Conservation (phyloP, 176 grass and related monocot genomes). For the Cenchrus fungigraminus region DNA sequence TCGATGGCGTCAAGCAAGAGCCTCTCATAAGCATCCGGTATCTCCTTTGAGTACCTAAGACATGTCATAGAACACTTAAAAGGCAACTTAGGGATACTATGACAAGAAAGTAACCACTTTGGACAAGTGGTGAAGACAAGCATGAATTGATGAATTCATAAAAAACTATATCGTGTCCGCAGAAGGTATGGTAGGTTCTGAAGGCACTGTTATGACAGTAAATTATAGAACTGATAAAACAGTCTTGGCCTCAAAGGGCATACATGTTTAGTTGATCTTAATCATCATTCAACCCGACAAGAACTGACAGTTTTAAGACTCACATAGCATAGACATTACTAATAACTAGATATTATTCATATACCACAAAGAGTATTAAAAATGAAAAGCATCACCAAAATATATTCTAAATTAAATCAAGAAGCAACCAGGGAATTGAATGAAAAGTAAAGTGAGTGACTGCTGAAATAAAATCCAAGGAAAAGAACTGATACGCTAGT, state of each 20-base stretch:
- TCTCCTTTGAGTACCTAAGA: constrained; percentile 89
- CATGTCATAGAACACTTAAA: constrained; percentile 13
- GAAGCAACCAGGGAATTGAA: background rate
- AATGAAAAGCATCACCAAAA: constrained; percentile 1
- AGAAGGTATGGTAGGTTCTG: background rate
- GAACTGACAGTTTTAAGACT: background rate
- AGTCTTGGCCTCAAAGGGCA: background rate
- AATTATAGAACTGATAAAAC: background rate
- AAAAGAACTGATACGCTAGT: constrained; percentile 1
- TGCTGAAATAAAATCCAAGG: background rate
- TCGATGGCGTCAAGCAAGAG: constrained; percentile 89
- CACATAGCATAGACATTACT: background rate
- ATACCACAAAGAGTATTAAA: background rate
- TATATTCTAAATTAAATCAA: background rate
- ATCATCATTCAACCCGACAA: background rate
- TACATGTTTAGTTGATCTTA: background rate
- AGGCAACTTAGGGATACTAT: background rate
- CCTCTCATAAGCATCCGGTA: constrained; percentile 92
- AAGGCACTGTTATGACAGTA: background rate
- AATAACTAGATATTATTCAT: background rate
- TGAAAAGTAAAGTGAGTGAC: background rate
- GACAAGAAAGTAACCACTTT: background rate
- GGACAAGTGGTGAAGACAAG: background rate
- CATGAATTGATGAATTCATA: background rate
- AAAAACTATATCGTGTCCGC: background rate